A percentile compares a stretch with the other conserved stretches of the same genome.
phyloP scores from a whole-genome alignment of 2,329 filamentous ascomycete species.

The Annulohypoxylon truncatum region DNA sequence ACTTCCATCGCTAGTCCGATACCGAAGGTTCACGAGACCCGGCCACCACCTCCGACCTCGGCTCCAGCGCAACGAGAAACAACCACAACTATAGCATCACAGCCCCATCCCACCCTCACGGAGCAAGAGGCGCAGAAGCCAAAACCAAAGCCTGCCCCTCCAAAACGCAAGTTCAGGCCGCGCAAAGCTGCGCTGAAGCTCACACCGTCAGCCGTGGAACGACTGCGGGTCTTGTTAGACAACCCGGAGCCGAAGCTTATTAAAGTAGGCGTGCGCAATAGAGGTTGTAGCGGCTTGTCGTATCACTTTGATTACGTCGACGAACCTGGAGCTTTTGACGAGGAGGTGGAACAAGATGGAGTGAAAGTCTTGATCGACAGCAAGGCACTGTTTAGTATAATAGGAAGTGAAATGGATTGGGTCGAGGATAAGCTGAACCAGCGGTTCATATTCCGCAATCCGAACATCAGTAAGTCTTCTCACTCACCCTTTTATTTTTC shows the following conservation, averaged over 20 bases:
- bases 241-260: slow-evolving; percentile 93
- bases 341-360: slow-evolving; percentile 93
- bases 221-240: slow-evolving; percentile 80
- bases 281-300: slow-evolving; percentile 91
- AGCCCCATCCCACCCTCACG: slow-evolving; percentile 58
- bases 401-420: slow-evolving; percentile 99
- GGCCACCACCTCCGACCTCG: slow-evolving; percentile 52
- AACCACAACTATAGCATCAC: slow-evolving; percentile 21
- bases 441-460: slow-evolving; percentile 94
- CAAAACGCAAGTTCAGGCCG: slow-evolving; percentile 76
- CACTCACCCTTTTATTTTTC: too few species aligned
- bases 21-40: slow-evolving; percentile 65
- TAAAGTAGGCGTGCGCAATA: slow-evolving; percentile 91
- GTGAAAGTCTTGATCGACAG: slow-evolving; percentile 96
- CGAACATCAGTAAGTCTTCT: slow-evolving; percentile 95
- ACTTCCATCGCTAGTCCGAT: slow-evolving; percentile 61
- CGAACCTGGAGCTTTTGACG: slow-evolving; percentile 87
- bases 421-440: slow-evolving; percentile 93
- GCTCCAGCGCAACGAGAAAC: background rate
- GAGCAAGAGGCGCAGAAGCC: slow-evolving; percentile 77
- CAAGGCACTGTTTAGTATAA: slow-evolving; percentile 97
- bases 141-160: slow-evolving; percentile 68
- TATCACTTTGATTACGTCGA: slow-evolving; percentile 97
- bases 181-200: slow-evolving; percentile 93
- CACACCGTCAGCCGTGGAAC: slow-evolving; percentile 81